Evolutionary conservation across 352 stramenopile species (phyloP), one percentile per base, ranked within the genome.

Genomic region (Pythium diclinum): DNA sequence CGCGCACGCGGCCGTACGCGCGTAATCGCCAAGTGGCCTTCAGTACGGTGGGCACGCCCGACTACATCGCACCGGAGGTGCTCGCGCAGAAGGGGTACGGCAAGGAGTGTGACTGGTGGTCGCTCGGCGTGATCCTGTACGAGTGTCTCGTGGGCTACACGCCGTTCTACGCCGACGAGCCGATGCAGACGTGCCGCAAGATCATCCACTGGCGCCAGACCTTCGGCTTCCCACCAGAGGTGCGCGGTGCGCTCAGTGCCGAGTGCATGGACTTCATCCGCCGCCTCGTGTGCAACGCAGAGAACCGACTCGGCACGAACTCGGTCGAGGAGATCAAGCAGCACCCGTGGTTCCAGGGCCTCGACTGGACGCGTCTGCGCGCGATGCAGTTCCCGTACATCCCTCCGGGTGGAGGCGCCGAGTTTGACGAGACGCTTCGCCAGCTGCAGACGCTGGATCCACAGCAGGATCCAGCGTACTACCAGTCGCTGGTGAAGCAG

Each of bases 1-100:
- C 81, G 14, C 76, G 84, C 52, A 95, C 67, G 25, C 63, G 69
- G 6, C 77, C 79, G 21, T 87, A 75, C 52, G 72, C 87, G 42
- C 76, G 90, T 28, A 89, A 95, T 61, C 78, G 95, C 21, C 83
- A 96, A 63, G 85, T 98, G 32, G 97, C 97, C 9, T 99, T 99
- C 75, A 98, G 88, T 48, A 99, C 97, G 0, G 97, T 99, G 5
- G 98, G 98, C 16, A 99, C 98, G 32, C 97, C 97, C 0, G 98
- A 99, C 77, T 99, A 99, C 77, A 98, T 99, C 65, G 97, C 97
- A 14, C 97, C 97, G 2, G 97, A 99, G 72, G 97, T 99, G 57
- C 79, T 99, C 59, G 88, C 91, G 21, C 86, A 97, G 72, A 92
- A 95, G 58, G 86, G 86, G 1, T 88, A 89, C 67, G 81, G 65